A percentile compares a stretch with the other conserved stretches of the same genome.
Conservation (phyloP, 148 eudicot species). For the Camellia sinensis region DNA sequence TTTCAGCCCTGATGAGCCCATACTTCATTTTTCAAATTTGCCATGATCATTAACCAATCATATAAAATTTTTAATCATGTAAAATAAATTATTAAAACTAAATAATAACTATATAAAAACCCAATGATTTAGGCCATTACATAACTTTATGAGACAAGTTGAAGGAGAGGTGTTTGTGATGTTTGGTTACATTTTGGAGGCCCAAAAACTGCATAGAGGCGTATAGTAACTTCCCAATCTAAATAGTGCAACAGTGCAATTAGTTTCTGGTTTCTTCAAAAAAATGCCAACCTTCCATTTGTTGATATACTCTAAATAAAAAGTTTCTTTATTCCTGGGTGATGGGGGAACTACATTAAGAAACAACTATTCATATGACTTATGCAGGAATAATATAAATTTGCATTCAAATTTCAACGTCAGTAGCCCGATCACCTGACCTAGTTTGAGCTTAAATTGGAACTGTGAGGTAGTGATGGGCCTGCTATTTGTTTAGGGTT, state of each 20-base stretch:
- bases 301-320: neutral
- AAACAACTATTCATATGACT: neutral
- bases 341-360: neutral
- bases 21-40: no score
- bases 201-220: neutral
- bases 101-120: no score
- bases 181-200: no score
- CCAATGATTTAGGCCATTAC: no score
- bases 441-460: neutral
- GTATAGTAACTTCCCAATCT: no score
- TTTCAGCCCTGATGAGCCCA: no score
- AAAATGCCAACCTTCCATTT: neutral
- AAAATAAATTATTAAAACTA: no score
- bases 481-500: neutral
- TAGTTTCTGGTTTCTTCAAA: neutral
- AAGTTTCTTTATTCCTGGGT: neutral
- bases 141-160: no score
- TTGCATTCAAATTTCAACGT: no score
- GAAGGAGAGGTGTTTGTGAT: no score
- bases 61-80: no score
- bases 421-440: neutral
- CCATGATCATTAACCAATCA: no score
- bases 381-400: neutral
- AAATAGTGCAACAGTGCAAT: neutral
- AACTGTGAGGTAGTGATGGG: neutral